These are phyloP conservation scores for Neocucurbitaria cava DNA, from an alignment of 2,329 filamentous ascomycete species.

Conservation along the genomic window DNA sequence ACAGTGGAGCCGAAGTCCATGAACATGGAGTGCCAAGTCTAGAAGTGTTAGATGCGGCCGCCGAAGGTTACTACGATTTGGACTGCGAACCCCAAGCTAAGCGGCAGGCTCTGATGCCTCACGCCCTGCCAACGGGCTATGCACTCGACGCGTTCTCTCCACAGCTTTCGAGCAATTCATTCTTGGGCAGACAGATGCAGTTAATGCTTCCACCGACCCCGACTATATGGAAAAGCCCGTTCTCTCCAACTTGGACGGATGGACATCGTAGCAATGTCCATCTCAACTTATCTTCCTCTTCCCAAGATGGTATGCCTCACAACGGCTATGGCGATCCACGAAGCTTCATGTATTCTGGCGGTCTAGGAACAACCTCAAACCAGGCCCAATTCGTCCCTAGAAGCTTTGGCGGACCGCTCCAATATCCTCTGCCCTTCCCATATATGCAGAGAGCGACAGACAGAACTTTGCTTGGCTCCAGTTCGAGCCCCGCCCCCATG, in stretches of 20 bases:
- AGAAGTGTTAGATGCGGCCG: conserved; percentile 1
- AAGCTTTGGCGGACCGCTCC: neutral
- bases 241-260: neutral
- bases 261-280: neutral
- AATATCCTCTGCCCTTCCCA: neutral
- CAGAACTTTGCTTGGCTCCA: neutral
- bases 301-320: neutral
- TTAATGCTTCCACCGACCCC: neutral
- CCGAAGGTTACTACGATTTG: conserved; percentile 11
- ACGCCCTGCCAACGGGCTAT: neutral
- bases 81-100: conserved; percentile 7
- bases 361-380: neutral
- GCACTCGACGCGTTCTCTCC: neutral
- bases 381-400: neutral
- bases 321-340: neutral
- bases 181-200: neutral
- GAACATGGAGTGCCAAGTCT: neutral
- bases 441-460: neutral
- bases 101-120: conserved; percentile 5
- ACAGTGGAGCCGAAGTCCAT: neutral
- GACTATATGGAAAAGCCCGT: neutral
- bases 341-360: neutral
- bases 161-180: neutral
- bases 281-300: neutral
- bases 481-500: neutral